Percentiles rank a stretch among this genome's conserved stretches.
phyloP scores from a whole-genome alignment of 2,329 filamentous ascomycete genomes.

The Metarhizium rileyi region DNA sequence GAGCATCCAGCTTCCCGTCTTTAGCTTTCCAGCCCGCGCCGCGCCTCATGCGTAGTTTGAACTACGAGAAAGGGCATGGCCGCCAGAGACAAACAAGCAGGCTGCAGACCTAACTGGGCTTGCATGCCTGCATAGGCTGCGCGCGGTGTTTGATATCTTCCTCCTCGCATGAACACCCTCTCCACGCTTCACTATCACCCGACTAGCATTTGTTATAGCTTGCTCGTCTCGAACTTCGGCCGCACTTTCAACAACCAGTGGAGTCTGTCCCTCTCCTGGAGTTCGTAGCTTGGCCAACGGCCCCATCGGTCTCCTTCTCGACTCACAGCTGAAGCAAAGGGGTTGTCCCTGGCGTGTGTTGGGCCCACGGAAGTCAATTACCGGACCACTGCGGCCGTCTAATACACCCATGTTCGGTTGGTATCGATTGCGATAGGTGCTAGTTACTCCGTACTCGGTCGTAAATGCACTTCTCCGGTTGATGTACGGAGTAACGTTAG shows the following conservation, averaged over 20 bases:
- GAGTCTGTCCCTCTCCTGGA: background rate
- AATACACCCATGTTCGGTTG: background rate
- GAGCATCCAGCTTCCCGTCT: background rate
- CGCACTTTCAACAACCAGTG: background rate
- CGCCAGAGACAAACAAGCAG: background rate
- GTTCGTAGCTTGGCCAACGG: too few species aligned
- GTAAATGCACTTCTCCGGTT: background rate
- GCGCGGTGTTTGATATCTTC: background rate
- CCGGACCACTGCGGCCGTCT: constrained; percentile 2
- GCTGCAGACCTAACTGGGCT: background rate
- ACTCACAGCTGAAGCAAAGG: background rate
- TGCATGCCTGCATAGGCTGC: background rate
- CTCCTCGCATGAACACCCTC: background rate
- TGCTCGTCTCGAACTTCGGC: too few species aligned
- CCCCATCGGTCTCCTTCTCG: background rate
- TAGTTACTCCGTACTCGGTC: background rate
- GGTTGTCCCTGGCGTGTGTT: background rate
- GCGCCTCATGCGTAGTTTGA: too few species aligned
- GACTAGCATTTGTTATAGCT: too few species aligned
- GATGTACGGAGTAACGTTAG: background rate
- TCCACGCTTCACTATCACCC: too few species aligned
- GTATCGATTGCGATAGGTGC: background rate
- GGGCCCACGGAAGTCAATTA: background rate
- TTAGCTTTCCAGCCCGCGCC: background rate
- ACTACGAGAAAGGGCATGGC: background rate